Base-by-base conservation (phyloP, 2,329 filamentous ascomycete genomes). In the Pseudogymnoascus sp. region DNA sequence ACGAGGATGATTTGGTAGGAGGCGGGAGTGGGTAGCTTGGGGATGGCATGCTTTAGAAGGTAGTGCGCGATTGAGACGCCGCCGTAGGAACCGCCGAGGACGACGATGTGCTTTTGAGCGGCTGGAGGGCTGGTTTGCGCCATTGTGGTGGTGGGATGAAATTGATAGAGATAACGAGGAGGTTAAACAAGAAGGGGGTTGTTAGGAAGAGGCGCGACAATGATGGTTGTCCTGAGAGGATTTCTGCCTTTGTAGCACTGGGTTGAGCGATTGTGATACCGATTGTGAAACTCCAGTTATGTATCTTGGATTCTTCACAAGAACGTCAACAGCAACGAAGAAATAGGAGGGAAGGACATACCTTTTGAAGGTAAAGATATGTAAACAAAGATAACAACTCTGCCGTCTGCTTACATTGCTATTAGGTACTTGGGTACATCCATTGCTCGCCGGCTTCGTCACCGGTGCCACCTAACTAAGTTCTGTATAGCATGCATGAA, bases 71-170 rank as follows among this genome's bases (percentile, higher is more conserved):
- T 77, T 5, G 78, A 79, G 3, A 83, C 63, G 23, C 83, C 83
- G 10, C 72, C 81, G 66, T 81, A 84, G 8, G 81, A 83, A 19
- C 78, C 81, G 23, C 83, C 83, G 1, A 85, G 72, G 21, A 85
- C 75, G 66, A 85, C 72, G 64, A 84, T 80, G 6, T 69, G 68
- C 39, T 69, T 71, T 25, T 60, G 41, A 14, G 51, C 60, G 37
- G 11, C 25, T 34, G 48, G 48, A 57, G 25, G 25, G n/a, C 25
- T 34, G n/a, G 48, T 19, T 57, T 57, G 8, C n/a, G 48, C 48
- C 48, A 57, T 57, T 34, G 28, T 28, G 23, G 4, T 5, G 14
- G 3, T 28, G 45, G 6, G 14, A n/a, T 28, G 14, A 8, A 54
- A 28, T 54, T 31, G 14, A 31, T 28, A 1, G 48, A 31, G 25